Percentiles rank a stretch among this genome's conserved stretches.
Conservation (phyloP, 1,284 basidiomycete species). For the Boletus sp. region DNA sequence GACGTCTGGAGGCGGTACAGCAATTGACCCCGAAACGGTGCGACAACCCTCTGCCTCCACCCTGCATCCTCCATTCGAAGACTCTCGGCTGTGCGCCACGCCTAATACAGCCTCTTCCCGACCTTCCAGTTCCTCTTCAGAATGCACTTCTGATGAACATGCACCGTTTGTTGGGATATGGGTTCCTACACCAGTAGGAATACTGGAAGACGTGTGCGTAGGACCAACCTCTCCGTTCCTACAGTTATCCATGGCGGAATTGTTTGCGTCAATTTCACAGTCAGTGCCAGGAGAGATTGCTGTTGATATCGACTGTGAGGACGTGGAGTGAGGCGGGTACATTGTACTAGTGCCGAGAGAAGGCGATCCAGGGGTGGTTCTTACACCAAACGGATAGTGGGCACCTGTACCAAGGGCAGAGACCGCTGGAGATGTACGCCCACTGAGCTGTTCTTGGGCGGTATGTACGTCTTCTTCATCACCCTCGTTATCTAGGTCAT, state of each 20-base stretch:
- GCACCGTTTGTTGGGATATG: not conserved
- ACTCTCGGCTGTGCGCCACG: conserved; percentile 23
- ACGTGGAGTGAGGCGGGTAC: not conserved
- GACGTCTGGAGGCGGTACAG: conserved; percentile 22
- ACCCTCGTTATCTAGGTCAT: conserved; percentile 7
- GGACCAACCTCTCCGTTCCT: conserved; percentile 1
- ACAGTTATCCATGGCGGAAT: conserved; percentile 8
- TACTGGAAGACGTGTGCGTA: conserved; percentile 7
- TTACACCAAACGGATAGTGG: conserved; percentile 12
- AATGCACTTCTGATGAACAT: conserved; percentile 3
- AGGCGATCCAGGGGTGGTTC: conserved; percentile 4
- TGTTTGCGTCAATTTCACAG: not conserved
- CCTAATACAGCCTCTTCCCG: conserved; percentile 14
- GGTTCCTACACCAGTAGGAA: conserved; percentile 2
- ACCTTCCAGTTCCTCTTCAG: conserved; percentile 5
- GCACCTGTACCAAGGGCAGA: conserved; percentile 22
- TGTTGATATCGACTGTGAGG: conserved; percentile 14
- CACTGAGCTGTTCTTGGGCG: conserved; percentile 25
- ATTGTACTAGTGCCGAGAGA: conserved; percentile 7
- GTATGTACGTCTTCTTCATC: conserved; percentile 20
- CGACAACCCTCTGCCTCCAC: conserved; percentile 19
- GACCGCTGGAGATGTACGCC: conserved; percentile 28
- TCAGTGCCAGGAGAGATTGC: conserved; percentile 4
- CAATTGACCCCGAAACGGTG: conserved; percentile 15
- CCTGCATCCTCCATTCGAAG: conserved; percentile 14